Percentiles rank a stretch among this genome's conserved stretches.
Evolutionary conservation across 2,329 filamentous ascomycete species (phyloP).

Genomic region (Dothidotthia symphoricarpi): DNA sequence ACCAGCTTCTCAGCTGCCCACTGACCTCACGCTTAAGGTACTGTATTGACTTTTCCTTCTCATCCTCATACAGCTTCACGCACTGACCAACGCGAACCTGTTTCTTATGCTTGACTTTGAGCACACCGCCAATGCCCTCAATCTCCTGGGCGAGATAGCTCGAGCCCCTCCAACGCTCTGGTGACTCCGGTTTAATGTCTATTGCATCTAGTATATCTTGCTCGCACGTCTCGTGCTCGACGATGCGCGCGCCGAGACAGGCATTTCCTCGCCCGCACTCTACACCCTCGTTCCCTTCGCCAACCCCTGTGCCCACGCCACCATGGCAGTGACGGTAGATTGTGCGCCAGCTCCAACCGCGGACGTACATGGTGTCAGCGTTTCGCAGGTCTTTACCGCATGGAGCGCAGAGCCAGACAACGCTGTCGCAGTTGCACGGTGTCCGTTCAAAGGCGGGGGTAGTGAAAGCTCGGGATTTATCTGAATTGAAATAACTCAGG

Average conservation of each 20-base stretch:
- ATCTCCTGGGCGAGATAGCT: constrained; percentile 87
- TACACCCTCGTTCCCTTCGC: constrained; percentile 83
- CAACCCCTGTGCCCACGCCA: constrained; percentile 80
- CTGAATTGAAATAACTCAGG: constrained; percentile 17
- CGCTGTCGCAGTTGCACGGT: constrained; percentile 59
- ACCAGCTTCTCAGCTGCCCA: constrained; percentile 75
- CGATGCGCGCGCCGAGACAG: constrained; percentile 74
- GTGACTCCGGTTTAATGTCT: constrained; percentile 37
- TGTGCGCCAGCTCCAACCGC: constrained; percentile 85
- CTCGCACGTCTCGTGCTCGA: constrained; percentile 81
- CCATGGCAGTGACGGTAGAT: constrained; percentile 77
- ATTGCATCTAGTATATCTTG: constrained; percentile 63
- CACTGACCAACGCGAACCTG: constrained; percentile 78
- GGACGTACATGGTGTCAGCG: constrained; percentile 58
- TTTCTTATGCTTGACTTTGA: constrained; percentile 85
- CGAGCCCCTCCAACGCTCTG: constrained; percentile 56
- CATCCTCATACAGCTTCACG: constrained; percentile 78
- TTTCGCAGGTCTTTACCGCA: constrained; percentile 71
- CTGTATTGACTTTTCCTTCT: constrained; percentile 45
- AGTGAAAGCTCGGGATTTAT: constrained; percentile 38
- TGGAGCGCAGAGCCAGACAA: constrained; percentile 81
- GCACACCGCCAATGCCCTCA: constrained; percentile 81
- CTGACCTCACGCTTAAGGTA: constrained; percentile 69
- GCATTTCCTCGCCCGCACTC: constrained; percentile 75
- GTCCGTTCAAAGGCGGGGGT: constrained; percentile 53